These are phyloP conservation scores for Ascochyta fabae DNA, from an alignment of 2,329 filamentous ascomycete genomes.

Conservation along the genomic window DNA sequence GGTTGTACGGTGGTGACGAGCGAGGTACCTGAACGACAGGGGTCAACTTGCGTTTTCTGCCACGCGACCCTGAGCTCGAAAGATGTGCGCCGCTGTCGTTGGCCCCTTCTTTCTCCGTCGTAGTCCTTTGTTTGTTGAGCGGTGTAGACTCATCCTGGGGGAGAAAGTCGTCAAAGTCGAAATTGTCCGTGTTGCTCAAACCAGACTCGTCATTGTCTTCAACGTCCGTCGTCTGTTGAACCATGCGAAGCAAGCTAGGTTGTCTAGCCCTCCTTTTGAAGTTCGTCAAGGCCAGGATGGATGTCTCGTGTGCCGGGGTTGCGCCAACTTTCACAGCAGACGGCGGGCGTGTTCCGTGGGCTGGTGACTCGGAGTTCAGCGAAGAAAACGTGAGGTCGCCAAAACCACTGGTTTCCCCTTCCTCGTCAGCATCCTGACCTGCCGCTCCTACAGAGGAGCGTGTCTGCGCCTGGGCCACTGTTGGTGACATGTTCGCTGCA, in stretches of 20 bases:
- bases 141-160: conserved; percentile 74
- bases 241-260: conserved; percentile 58
- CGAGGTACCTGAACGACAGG: conserved; percentile 48
- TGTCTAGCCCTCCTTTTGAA: conserved; percentile 58
- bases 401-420: conserved; percentile 41
- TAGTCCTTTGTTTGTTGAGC: conserved; percentile 55
- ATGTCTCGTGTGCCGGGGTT: conserved; percentile 54
- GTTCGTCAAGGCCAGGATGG: conserved; percentile 57
- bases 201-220: conserved; percentile 55
- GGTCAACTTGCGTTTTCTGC: conserved; percentile 49
- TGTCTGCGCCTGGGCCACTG: conserved; percentile 6
- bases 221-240: conserved; percentile 52
- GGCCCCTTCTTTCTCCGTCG: conserved; percentile 25
- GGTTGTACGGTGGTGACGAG: conserved; percentile 47
- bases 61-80: conserved; percentile 43
- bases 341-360: conserved; percentile 48
- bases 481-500: conserved; percentile 21
- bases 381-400: conserved; percentile 45
- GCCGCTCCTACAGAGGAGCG: conserved; percentile 6
- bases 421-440: conserved; percentile 17
- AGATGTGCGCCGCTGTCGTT: conserved; percentile 39
- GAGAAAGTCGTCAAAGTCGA: conserved; percentile 55
- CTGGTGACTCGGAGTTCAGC: conserved; percentile 43
- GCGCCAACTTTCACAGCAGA: conserved; percentile 53
- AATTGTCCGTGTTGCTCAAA: conserved; percentile 51